Evolutionary conservation across 2,329 filamentous ascomycete genomes (phyloP), one percentile per base, ranked within the genome.

Genomic region (Kalaharituber pfeilii): DNA sequence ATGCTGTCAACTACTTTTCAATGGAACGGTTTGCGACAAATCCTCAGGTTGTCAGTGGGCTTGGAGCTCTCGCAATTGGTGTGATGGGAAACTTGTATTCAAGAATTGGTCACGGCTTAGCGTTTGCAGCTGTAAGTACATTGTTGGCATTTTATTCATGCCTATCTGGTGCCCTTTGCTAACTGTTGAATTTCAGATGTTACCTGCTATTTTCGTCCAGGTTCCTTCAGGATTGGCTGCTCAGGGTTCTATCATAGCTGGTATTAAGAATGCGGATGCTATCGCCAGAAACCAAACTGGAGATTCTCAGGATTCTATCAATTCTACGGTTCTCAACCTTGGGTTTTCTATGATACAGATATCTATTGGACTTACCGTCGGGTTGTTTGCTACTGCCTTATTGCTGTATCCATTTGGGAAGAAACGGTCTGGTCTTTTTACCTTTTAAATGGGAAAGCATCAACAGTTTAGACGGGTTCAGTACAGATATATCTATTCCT

Each of bases 141-240:
- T n/a, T n/a, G n/a, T n/a, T n/a, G n/a, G n/a, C n/a, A n/a, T n/a
- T n/a, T n/a, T n/a, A n/a, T n/a, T n/a, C n/a, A n/a, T n/a, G n/a
- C n/a, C n/a, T n/a, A n/a, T n/a, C n/a, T n/a, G n/a, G n/a, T n/a
- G n/a, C n/a, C n/a, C n/a, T n/a, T n/a, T n/a, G n/a, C n/a, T n/a
- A n/a, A n/a, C n/a, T n/a, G n/a, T n/a, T n/a, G n/a, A n/a, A n/a
- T n/a, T n/a, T n/a, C n/a, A n/a, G 25, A 85, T 94, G 73, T 70
- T 94, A 8, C 87, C 87, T 0, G 87, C 83, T 4, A 93, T 94
- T 59, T 93, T 93, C 59, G 76, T 81, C 1, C 78, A 80, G 59
- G 78, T 81, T 25, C 78, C 78, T 0, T 77, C 75, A 20, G 76
- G 78, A 26, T 68, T 81, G n/a, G 78, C 78, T 2, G 76, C 76